These are phyloP conservation scores for Aspergillus sp. DNA, from an alignment of 2,329 filamentous ascomycete species.

Conservation along the genomic window DNA sequence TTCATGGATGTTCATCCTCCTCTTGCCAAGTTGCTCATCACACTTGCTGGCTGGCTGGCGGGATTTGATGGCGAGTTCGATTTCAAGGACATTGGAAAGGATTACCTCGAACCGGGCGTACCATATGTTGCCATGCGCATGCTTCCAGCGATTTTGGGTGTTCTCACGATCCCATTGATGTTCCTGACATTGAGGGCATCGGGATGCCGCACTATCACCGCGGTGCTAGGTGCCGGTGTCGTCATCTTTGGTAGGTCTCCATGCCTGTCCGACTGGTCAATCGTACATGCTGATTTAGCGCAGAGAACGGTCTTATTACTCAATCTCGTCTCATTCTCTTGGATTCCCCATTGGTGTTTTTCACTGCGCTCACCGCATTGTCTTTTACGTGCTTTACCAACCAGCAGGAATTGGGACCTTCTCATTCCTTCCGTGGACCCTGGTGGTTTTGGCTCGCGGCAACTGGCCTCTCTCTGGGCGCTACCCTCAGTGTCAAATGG, in stretches of 20 bases:
- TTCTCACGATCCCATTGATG: slow-evolving; percentile 85
- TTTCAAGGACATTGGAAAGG: slow-evolving; percentile 99
- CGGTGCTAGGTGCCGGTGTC: slow-evolving; percentile 77
- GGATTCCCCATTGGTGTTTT: slow-evolving; percentile 90
- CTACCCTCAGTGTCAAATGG: slow-evolving; percentile 97
- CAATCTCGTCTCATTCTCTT: slow-evolving; percentile 94
- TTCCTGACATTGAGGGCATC: slow-evolving; percentile 90
- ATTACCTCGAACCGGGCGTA: slow-evolving; percentile 91
- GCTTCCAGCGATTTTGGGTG: slow-evolving; percentile 84
- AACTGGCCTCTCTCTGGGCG: slow-evolving; percentile 82
- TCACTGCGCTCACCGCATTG: slow-evolving; percentile 87
- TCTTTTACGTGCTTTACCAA: slow-evolving; percentile 93
- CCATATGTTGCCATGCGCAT: slow-evolving; percentile 98
- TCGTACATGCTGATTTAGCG: slow-evolving; percentile 15
- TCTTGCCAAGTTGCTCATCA: slow-evolving; percentile 93
- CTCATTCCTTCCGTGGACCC: slow-evolving; percentile 79
- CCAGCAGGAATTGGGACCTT: slow-evolving; percentile 89
- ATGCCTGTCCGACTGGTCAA: neutral
- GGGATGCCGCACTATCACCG: slow-evolving; percentile 84
- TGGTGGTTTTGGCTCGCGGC: slow-evolving; percentile 99
- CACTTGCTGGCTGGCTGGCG: slow-evolving; percentile 88
- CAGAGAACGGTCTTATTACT: slow-evolving; percentile 92
- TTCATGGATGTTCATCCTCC: slow-evolving; percentile 99
- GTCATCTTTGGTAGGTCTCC: slow-evolving; percentile 77
- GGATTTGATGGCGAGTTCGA: slow-evolving; percentile 96